Base-by-base conservation (phyloP, 116 monocot species). In the Papilionanthe hybrid region DNA sequence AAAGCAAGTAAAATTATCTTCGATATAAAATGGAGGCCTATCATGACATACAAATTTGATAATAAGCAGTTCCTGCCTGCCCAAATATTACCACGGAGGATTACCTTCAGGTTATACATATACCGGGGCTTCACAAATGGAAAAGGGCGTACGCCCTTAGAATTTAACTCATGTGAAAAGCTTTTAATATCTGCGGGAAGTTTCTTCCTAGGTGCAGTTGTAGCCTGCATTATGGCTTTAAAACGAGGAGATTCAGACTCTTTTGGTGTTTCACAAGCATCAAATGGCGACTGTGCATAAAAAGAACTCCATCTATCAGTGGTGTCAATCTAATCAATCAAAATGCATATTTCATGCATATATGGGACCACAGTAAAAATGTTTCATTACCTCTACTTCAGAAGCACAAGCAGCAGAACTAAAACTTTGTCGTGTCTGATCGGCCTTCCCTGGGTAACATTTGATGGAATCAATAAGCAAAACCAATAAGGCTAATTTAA, bases 181-280 rank as follows among this genome's bases (percentile, higher is more conserved):
- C 94, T 94, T 88, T 98, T 98, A 50, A 98, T 86, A 73, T 98
- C 98, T 27, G 75, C 86, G 79, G 98, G 98, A 74, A 81, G 75
- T 79, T 85, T 93, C 86, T 94, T 98, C 77, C 88, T 91, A 18
- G 98, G 98, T 75, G 90, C 98, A 86, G 90, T 98, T 57, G 98
- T 98, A 60, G 90, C 94, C 82, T 90, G 87, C 91, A 98, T 94
- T 75, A 94, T 98, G 71, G 86, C 98, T 86, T 94, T 91, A 85
- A 98, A 98, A 77, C 98, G 94, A 37, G 98, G 98, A 80, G 98
- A 98, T 77, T 98, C 98, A 17, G 94, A 98, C 75, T 98, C 98
- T 86, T 93, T 98, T 78, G 94, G 94, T 55, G 86, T 98, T 75
- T 91, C 94, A 74, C 87, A 94, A 47, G 89, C 75, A 90, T 98